phyloP scores from a whole-genome alignment of 2,329 filamentous ascomycete species.

The Trichophyton equinum region DNA sequence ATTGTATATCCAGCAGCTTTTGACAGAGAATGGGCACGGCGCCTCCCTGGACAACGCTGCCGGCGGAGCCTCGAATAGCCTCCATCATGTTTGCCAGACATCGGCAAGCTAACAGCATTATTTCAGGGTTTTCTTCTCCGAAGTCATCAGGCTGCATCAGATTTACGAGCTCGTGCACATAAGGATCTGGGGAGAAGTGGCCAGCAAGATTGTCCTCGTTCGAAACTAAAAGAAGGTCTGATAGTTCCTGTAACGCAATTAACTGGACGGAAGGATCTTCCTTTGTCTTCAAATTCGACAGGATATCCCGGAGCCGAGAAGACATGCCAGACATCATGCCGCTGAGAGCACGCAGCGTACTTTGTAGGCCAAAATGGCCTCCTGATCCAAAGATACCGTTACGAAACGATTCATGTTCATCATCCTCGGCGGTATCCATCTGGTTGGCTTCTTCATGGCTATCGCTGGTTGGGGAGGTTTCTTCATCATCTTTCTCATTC shows the following conservation, averaged over 20 bases:
- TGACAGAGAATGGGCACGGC: conserved; percentile 90
- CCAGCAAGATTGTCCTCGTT: conserved; percentile 94
- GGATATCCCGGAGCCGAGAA: conserved; percentile 62
- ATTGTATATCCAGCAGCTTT: conserved; percentile 89
- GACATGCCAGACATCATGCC: conserved; percentile 86
- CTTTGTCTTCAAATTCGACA: conserved; percentile 64
- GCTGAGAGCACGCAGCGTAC: conserved; percentile 70
- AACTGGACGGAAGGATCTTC: conserved; percentile 79
- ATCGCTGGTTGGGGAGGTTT: conserved; percentile 48
- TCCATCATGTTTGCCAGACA: conserved; percentile 98
- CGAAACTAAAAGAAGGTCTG: conserved; percentile 82
- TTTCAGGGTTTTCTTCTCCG: conserved; percentile 82
- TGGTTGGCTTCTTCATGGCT: conserved; percentile 53
- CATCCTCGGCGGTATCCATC: conserved; percentile 52
- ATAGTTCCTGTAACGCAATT: conserved; percentile 84
- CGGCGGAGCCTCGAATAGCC: conserved; percentile 78
- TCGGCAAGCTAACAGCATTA: conserved; percentile 92
- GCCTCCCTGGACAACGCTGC: conserved; percentile 93
- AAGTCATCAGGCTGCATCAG: conserved; percentile 87
- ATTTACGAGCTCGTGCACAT: conserved; percentile 83
- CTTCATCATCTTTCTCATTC: conserved; percentile 37
- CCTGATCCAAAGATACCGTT: conserved; percentile 52
- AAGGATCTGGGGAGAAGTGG: conserved; percentile 86
- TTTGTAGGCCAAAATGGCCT: conserved; percentile 56
- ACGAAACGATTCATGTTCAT: conserved; percentile 50